phyloP scores from a whole-genome alignment of 371 early-diverging fungal species.

The Rhizopus delemar region DNA sequence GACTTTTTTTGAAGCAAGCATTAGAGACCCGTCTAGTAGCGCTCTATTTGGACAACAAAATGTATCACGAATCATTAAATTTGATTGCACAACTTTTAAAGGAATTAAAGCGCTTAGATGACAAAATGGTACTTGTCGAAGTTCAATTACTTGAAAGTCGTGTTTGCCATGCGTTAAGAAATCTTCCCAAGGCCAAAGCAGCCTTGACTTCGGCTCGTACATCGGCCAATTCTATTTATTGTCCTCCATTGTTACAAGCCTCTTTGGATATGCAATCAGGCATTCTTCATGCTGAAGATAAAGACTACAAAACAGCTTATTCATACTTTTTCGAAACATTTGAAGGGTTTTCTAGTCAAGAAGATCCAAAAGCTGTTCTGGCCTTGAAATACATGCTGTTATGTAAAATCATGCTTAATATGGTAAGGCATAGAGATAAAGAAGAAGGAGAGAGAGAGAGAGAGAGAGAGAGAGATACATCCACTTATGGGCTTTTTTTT shows the following conservation, averaged over 20 bases:
- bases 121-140: slow-evolving; percentile 96
- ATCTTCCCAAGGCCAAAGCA: slow-evolving; percentile 93
- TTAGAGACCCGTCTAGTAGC: slow-evolving; percentile 92
- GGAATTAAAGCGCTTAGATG: slow-evolving; percentile 97
- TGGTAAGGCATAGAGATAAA: slow-evolving; percentile 54
- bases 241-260: slow-evolving; percentile 98
- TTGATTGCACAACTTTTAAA: slow-evolving; percentile 85
- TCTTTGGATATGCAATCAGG: slow-evolving; percentile 97
- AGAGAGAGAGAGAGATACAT: neutral
- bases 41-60: slow-evolving; percentile 90
- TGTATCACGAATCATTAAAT: slow-evolving; percentile 88
- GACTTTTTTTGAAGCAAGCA: slow-evolving; percentile 90
- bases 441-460: no score
- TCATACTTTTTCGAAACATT: slow-evolving; percentile 98
- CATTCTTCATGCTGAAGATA: slow-evolving; percentile 96
- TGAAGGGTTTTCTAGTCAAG: slow-evolving; percentile 89
- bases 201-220: slow-evolving; percentile 97
- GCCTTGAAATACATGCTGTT: slow-evolving; percentile 96
- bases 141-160: slow-evolving; percentile 96
- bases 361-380: slow-evolving; percentile 81
- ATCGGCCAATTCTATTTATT: slow-evolving; percentile 96
- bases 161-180: slow-evolving; percentile 91
- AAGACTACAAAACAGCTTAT: slow-evolving; percentile 98
- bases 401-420: slow-evolving; percentile 96
- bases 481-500: neutral